A percentile compares a stretch with the other conserved stretches of the same genome.
These are phyloP conservation scores for Psilocybe cyanescens DNA, from an alignment of 768 basidiomycete species.

Conservation along the genomic window DNA sequence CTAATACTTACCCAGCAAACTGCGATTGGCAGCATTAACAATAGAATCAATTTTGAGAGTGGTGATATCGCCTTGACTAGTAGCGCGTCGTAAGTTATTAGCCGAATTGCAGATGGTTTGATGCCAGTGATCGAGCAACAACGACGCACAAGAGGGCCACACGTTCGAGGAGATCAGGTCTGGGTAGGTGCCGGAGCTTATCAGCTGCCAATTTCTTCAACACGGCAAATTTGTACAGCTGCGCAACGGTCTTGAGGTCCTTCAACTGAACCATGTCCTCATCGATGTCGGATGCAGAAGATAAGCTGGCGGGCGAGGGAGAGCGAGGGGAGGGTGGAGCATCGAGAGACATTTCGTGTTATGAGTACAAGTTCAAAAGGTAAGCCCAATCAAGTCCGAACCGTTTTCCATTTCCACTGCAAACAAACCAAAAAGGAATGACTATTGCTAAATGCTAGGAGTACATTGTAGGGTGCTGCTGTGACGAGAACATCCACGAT, in stretches of 20 bases:
- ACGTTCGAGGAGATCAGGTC: slow-evolving; percentile 48
- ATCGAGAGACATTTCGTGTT: slow-evolving; percentile 17
- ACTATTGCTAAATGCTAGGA: neutral
- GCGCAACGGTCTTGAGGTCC: slow-evolving; percentile 58
- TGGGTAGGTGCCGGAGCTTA: slow-evolving; percentile 38
- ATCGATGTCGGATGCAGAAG: slow-evolving; percentile 19
- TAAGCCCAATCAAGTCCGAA: no score
- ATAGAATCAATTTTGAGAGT: slow-evolving; percentile 70
- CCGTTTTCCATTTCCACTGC: neutral
- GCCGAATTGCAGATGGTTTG: neutral
- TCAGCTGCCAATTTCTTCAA: slow-evolving; percentile 36
- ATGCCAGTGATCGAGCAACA: slow-evolving; percentile 2
- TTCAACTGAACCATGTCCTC: slow-evolving; percentile 29
- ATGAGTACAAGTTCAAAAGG: neutral
- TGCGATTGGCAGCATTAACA: slow-evolving; percentile 83
- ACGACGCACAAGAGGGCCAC: slow-evolving; percentile 70
- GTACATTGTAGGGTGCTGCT: slow-evolving; percentile 9
- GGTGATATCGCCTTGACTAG: slow-evolving; percentile 82
- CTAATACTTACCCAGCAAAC: slow-evolving; percentile 60
- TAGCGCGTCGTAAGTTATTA: neutral
- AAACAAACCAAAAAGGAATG: neutral
- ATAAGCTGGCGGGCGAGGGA: slow-evolving; percentile 4
- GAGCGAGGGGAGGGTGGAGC: slow-evolving; percentile 9
- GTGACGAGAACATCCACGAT: neutral
- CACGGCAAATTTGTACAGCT: slow-evolving; percentile 49